Percentiles rank a stretch among this genome's conserved stretches.
Conservation (phyloP, 2,329 filamentous ascomycete species). For the Colletotrichum musicola region DNA sequence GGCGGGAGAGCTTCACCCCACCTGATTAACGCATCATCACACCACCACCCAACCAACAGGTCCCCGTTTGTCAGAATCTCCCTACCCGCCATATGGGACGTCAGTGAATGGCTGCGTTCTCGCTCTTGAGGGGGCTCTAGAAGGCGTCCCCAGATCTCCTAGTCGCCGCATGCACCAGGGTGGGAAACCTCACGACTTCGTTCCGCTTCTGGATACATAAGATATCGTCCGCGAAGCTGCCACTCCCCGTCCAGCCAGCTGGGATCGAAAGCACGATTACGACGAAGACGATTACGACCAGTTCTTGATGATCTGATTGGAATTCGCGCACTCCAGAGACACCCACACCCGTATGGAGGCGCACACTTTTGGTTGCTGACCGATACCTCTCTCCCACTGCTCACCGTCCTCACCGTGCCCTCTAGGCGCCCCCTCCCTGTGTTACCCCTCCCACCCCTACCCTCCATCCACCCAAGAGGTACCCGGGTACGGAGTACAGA, state of each 20-base stretch:
- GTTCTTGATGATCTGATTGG: not conserved
- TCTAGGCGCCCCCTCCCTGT: not conserved
- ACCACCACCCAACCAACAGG: constrained; percentile 40
- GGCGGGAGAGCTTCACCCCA: constrained; percentile 37
- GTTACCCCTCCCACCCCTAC: not conserved
- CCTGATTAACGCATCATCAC: constrained; percentile 37
- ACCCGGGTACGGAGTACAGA: too few relatives aligned
- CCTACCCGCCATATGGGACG: constrained; percentile 24
- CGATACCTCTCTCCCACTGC: not conserved
- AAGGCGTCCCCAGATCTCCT: constrained; percentile 32
- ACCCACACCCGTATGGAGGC: not conserved
- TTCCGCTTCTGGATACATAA: constrained; percentile 21
- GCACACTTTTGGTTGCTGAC: not conserved
- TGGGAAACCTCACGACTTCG: constrained; percentile 10
- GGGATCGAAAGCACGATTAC: not conserved
- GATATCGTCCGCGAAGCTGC: constrained; percentile 17
- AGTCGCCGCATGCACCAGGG: constrained; percentile 14
- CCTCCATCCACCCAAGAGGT: constrained; percentile 6
- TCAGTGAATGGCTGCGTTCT: constrained; percentile 33
- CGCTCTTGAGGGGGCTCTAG: constrained; percentile 24
- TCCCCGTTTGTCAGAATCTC: constrained; percentile 40
- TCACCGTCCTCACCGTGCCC: not conserved
- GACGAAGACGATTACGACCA: not conserved
- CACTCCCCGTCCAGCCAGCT: too few relatives aligned
- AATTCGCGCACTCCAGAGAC: not conserved